These are phyloP conservation scores for Pisolithus thermaeus DNA, from an alignment of 1,284 basidiomycete species.

Conservation along the genomic window DNA sequence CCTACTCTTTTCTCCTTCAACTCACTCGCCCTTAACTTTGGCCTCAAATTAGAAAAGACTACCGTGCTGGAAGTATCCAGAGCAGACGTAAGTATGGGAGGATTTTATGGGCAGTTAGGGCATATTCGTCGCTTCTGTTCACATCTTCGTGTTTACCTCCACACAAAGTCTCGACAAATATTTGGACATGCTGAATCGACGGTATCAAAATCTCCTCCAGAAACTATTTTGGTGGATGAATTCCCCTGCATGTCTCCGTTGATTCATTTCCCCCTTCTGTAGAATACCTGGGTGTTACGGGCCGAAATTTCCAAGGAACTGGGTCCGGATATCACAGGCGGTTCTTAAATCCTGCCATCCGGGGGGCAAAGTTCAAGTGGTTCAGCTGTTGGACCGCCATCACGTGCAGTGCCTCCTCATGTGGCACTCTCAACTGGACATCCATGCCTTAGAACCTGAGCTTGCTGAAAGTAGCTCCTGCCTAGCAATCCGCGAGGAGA, in stretches of 20 bases:
- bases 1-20: constrained; percentile 6
- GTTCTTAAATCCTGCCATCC: constrained; percentile 9
- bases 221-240: no score
- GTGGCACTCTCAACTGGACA: constrained; percentile 10
- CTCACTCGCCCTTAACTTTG: no score
- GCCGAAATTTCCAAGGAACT: constrained; percentile 2
- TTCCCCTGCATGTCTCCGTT: no score
- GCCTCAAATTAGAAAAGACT: no score
- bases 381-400: constrained; percentile 15
- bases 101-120: no score
- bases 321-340: constrained; percentile 6
- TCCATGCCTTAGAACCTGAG: constrained; percentile 7
- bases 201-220: no score
- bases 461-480: constrained; percentile 7
- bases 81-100: no score
- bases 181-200: no score
- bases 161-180: no score
- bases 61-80: no score
- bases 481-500: constrained; percentile 22
- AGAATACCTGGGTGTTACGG: constrained; percentile 13
- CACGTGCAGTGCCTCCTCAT: constrained; percentile 17
- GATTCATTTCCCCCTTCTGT: constrained; percentile 1
- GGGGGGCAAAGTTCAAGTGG: constrained; percentile 7
- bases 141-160: no score
- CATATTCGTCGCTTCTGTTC: no score